These are phyloP conservation scores for Thermothelomyces thermophilus DNA, from an alignment of 2,329 filamentous ascomycete species.

Conservation along the genomic window DNA sequence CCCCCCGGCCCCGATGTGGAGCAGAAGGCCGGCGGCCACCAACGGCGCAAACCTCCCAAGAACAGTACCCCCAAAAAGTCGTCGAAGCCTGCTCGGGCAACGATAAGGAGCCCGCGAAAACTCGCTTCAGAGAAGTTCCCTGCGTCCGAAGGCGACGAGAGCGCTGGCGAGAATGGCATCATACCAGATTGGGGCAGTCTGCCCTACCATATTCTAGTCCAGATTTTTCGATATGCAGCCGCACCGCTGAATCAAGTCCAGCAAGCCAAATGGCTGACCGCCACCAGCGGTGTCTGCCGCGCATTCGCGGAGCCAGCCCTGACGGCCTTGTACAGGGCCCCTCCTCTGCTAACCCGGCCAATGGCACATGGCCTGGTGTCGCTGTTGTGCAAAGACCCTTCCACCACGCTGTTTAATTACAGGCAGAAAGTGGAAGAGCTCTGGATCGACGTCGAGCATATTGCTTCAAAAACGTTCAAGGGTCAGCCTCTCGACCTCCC, in stretches of 20 bases:
- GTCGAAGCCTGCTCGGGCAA: neutral
- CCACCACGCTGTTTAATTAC: constrained; percentile 54
- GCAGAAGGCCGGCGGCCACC: neutral
- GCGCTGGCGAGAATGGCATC: constrained; percentile 8
- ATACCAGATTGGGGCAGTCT: constrained; percentile 28
- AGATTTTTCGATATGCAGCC: constrained; percentile 64
- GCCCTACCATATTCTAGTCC: constrained; percentile 55
- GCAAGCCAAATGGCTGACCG: constrained; percentile 55
- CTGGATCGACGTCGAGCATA: constrained; percentile 58
- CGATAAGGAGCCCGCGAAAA: neutral
- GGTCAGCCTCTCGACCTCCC: constrained; percentile 40
- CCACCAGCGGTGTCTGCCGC: constrained; percentile 55
- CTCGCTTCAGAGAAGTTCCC: neutral
- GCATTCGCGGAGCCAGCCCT: constrained; percentile 66
- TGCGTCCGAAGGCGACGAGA: neutral
- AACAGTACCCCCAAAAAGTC: constrained; percentile 1
- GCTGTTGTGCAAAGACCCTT: constrained; percentile 49
- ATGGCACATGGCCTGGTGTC: constrained; percentile 41
- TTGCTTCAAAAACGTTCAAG: constrained; percentile 46
- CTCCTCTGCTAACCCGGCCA: constrained; percentile 49
- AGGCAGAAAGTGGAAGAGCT: constrained; percentile 63
- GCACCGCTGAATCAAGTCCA: constrained; percentile 42
- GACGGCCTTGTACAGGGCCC: constrained; percentile 63
- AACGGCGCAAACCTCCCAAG: neutral
- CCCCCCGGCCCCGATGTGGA: constrained; percentile 13